Evolutionary conservation across 2,329 filamentous ascomycete genomes (phyloP), one percentile per base, ranked within the genome.

Genomic region (Epichloe festucae): DNA sequence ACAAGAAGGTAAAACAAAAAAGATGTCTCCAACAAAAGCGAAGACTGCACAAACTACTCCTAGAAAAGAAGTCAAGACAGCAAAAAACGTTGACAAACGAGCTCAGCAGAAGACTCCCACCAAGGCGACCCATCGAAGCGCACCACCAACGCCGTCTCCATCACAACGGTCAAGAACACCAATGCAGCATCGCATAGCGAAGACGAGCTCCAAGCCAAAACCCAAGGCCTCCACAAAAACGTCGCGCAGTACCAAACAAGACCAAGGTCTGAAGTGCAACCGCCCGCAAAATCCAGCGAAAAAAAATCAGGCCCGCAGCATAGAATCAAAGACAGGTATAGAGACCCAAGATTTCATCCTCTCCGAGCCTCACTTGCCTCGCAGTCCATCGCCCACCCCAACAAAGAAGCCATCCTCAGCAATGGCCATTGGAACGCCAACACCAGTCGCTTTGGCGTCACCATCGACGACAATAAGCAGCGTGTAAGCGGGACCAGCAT

Each of bases 1-100:
- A 21, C 51, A 50, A 54, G 62, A 67, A 68, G 67, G 66, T 69
- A 69, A 69, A 65, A 56, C 55, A 52, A 58, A 60, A 52, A 65
- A 63, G 51, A 53, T 38, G 53, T 59, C 56, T 56, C 51, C 51
- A 53, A 39, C 44, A 50, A 61, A 61, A 47, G 51, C 54, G 31
- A 58, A 57, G 41, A 59, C 55, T 49, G 34, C 58, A 49, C 53
- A 58, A 54, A 50, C 54, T 47, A 64, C 60, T 45, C 60, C 62
- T 27, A 58, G 42, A 34, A 63, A 61, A 52, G 58, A 59, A 49
- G 46, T 46, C 53, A 53, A 59, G 48, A 54, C 57, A 51, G 61
- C 52, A 55, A 55, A 41, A 55, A 62, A 55, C 36, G 55, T 67
- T 70, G 63, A 71, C 66, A 61, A 47, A 48, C n/a, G 51, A 52